Base-by-base conservation (phyloP, 1,284 basidiomycete genomes). In the Cystobasidium slooffiae region DNA sequence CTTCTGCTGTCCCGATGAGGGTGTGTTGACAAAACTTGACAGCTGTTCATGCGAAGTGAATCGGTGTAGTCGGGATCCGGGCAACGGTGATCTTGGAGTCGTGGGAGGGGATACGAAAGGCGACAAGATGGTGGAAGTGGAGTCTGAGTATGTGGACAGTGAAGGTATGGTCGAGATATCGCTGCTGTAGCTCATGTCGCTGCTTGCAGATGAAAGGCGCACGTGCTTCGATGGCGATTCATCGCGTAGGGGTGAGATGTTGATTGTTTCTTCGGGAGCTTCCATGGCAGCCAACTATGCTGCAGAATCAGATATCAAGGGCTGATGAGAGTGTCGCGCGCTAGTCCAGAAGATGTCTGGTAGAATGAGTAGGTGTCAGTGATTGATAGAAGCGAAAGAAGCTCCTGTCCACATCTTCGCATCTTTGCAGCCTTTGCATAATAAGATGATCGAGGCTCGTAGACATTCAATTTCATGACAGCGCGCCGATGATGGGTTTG, bases 21-120 rank as follows among this genome's bases (percentile, higher is more conserved):
- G 31, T 56, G 64, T 24, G n/a, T 20, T n/a, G 10, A 41, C 49
- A n/a, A 53, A 39, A 31, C 46, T 66, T 7, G 64, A 66, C n/a
- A 66, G 64, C 18, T 66, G 64, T 39, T 66, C 64, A 55, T 66
- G 64, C 64, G 64, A 66, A 46, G 64, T 66, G 64, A 66, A 66
- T n/a, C 64, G 64, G 43, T 66, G 64, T 18, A 52, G 47, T 7
- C 47, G 43, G 24, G 47, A 53, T 6, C 37, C 47, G n/a, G 64
- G 64, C n/a, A 66, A 24, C n/a, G 64, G 64, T 20, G 64, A 66
- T 24, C 64, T 52, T 22, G 64, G 64, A 8, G 64, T 66, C 22
- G 44, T 51, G 14, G 64, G 64, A 37, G 64, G 64, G 6, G 64
- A 66, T 8, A 24, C 24, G 20, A 52, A 53, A 7, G 64, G 24